phyloP scores from a whole-genome alignment of 1,139 yeast genomes.

The Blastobotrys arbuscula region DNA sequence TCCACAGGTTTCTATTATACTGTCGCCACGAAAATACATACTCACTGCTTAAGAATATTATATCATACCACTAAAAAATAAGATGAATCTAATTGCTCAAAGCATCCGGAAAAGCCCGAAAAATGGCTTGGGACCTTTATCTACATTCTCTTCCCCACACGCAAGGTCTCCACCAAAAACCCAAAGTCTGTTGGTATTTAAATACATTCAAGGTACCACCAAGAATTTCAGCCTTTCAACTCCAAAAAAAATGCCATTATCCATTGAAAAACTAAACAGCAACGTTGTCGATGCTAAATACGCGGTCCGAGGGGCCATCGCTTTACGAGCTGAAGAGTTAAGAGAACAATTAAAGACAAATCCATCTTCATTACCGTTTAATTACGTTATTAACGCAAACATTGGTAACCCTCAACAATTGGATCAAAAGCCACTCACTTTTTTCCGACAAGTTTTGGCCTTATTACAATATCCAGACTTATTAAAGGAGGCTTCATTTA shows the following conservation, averaged over 20 bases:
- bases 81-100: no score
- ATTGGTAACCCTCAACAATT: constrained; percentile 97
- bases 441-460: constrained; percentile 86
- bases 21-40: no score
- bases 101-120: background rate
- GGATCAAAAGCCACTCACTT: constrained; percentile 90
- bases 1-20: no score
- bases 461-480: constrained; percentile 79
- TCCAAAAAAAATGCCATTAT: constrained; percentile 20
- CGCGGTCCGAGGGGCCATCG: constrained; percentile 92
- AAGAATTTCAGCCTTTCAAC: background rate
- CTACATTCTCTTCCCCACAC: background rate
- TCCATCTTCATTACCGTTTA: constrained; percentile 67
- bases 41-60: no score
- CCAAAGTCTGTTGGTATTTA: background rate
- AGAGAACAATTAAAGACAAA: constrained; percentile 47
- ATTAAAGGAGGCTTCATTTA: constrained; percentile 37
- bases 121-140: background rate
- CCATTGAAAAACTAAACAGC: constrained; percentile 56
- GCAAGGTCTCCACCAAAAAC: background rate
- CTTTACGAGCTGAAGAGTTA: constrained; percentile 88
- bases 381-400: constrained; percentile 75
- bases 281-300: constrained; percentile 79
- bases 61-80: no score
- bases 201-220: background rate